Evolutionary conservation across 768 basidiomycete species (phyloP), one percentile per base, ranked within the genome.

Genomic region (Termitomyces sp.): DNA sequence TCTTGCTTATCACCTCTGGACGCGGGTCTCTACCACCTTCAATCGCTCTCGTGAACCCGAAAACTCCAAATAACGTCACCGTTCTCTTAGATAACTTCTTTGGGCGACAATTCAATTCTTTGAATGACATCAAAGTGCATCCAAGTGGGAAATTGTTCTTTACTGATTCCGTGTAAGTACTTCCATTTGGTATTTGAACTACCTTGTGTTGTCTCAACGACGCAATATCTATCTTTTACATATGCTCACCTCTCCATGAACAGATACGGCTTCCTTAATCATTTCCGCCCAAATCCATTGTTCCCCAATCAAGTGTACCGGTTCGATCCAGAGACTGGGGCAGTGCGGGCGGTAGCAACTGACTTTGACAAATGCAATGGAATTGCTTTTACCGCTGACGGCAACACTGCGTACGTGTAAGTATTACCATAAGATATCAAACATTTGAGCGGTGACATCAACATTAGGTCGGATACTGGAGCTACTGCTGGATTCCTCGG

Each of bases 231-330:
- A 34, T 21, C 27, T 48, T 16, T 34, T 12, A 37, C 23, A 17
- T 29, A 6, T 34, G 31, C 11, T 53, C 6, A 48, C 44, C n/a
- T 35, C 12, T 32, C 21, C 46, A 23, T 23, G 14, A 34, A 32
- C 62, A 88, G 86, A 25, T 87, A 87, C 61, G 87, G 87, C 0
- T 87, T 76, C 63, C 53, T 87, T 34, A 82, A 83, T 57, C 73
- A 76, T 47, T 92, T 91, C 76, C 82, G 89, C 48, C 82, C 87
- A 0, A 61, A 71, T 5, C 89, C 87, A 7, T 76, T 83, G 44
- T 65, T 90, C 50, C 90, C 87, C 3, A 85, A 79, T 46, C 89
- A 92, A 63, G 88, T 92, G 16, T 94, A 95, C 67, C 79, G 87
- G 12, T 84, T 90, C 63, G 83, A 90, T 65, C 83, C 86, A 9